These are phyloP conservation scores for Auricularia sp. DNA, from an alignment of 768 basidiomycete genomes.

Conservation along the genomic window DNA sequence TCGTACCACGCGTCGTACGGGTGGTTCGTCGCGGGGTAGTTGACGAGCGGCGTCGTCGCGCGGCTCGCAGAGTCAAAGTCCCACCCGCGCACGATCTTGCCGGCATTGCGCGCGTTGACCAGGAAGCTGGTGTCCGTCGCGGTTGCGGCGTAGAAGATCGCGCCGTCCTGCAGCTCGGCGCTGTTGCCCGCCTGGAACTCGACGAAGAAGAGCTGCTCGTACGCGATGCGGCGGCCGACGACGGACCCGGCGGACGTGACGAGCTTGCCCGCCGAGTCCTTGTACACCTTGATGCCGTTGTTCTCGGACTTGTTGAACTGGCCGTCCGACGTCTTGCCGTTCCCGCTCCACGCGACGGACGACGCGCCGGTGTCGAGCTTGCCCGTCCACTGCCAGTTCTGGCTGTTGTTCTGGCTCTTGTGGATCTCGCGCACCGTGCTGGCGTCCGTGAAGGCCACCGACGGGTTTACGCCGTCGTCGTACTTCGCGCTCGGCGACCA, in stretches of 20 bases:
- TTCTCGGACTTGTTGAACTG: not conserved
- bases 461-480: not conserved
- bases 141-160: not conserved
- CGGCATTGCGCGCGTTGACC: not conserved
- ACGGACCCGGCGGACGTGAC: not conserved
- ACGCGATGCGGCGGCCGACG: not conserved
- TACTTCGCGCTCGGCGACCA: not conserved
- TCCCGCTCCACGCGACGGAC: not conserved
- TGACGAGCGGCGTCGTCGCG: not conserved
- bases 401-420: not conserved
- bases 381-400: not conserved
- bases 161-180: constrained; percentile 1
- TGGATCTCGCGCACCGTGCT: constrained; percentile 1
- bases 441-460: not conserved
- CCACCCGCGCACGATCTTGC: not conserved
- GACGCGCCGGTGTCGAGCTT: not conserved
- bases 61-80: not conserved
- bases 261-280: not conserved
- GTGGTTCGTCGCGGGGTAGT: not conserved
- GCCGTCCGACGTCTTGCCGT: not conserved
- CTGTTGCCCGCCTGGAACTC: not conserved
- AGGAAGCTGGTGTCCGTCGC: not conserved
- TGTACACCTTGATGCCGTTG: not conserved
- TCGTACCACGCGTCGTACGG: constrained; percentile 1
- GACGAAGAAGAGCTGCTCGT: constrained; percentile 1